Base-by-base conservation (phyloP, 2,329 filamentous ascomycete genomes). In the Myrmaecium sp. region DNA sequence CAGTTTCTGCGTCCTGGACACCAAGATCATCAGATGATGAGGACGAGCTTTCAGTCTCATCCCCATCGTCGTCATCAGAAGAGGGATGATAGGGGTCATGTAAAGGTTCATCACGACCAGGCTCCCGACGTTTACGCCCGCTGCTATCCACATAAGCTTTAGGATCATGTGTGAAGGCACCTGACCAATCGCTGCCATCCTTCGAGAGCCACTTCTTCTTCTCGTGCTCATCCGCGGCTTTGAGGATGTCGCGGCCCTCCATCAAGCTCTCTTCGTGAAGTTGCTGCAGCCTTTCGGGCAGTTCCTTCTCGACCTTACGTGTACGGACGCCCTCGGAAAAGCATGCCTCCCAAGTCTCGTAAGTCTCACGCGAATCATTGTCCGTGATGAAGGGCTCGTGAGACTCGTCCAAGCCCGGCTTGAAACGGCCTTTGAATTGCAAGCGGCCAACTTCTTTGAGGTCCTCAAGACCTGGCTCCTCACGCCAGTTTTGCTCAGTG, bases 261-360 rank as follows among this genome's bases (percentile, higher is more conserved):
- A 74, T 74, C 18, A 94, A 55, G 0, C 79, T 86, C 34, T 78
- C 62, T 16, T 92, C 79, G 46, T 95, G 86, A 7, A 93, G 59
- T 40, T 75, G 64, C 47, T 78, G 69, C 0, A 86, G 64, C 7
- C 67, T 55, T 1, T 73, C 68, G 0, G 83, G 80, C 0, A 93
- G 60, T 41, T 91, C 76, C 14, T 72, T 65, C 6, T 66, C 57
- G 1, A 94, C 81, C 15, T 70, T 65, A 29, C 73, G 66, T 9
- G 62, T 54, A 2, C 89, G 71, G 0, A 93, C 80, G 8, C 86
- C 86, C 49, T 95, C 84, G 0, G 82, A 72, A 21, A 77, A 69
- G 47, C 86, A 94, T 1, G 83, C 80, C 50, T 94, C 83, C 82
- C 84, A 95, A 0, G 77, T 79, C 55, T 95, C 86, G 36, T 81